A percentile compares a stretch with the other conserved stretches of the same genome.
These are phyloP conservation scores for Oryza longistaminata DNA, from an alignment of 176 grass and related monocot species.

Conservation along the genomic window DNA sequence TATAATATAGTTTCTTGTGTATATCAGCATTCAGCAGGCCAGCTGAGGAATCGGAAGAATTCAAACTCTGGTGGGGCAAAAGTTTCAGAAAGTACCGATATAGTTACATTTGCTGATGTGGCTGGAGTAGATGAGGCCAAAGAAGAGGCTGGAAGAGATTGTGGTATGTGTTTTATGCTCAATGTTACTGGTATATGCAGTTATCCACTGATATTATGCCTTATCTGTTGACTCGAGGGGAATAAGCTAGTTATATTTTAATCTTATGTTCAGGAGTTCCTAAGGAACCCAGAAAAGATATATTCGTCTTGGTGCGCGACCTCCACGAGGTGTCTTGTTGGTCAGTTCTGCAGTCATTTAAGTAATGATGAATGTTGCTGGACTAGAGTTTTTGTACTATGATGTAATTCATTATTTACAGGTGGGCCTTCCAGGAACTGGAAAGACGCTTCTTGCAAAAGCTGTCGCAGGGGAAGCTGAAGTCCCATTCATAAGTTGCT, in stretches of 20 bases:
- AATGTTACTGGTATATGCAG: slow-evolving; percentile 14
- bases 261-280: slow-evolving; percentile 70
- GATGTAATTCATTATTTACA: slow-evolving; percentile 48
- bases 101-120: slow-evolving; percentile 95
- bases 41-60: slow-evolving; percentile 81
- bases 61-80: slow-evolving; percentile 64
- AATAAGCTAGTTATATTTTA: slow-evolving; percentile 39
- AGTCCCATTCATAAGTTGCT: slow-evolving; percentile 99
- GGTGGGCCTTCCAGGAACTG: slow-evolving; percentile 97
- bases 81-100: slow-evolving; percentile 74
- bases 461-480: slow-evolving; percentile 99
- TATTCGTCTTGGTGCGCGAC: slow-evolving; percentile 90
- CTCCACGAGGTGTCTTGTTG: slow-evolving; percentile 99
- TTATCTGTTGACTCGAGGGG: slow-evolving; percentile 38
- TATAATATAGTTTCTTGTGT: slow-evolving; percentile 40
- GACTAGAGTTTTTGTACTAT: slow-evolving; percentile 7
- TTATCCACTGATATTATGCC: slow-evolving; percentile 8
- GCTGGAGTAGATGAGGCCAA: slow-evolving; percentile 99
- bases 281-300: slow-evolving; percentile 97
- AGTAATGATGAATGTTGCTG: slow-evolving; percentile 18
- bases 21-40: slow-evolving; percentile 84
- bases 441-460: slow-evolving; percentile 98
- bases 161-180: slow-evolving; percentile 62
- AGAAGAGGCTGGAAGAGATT: slow-evolving; percentile 99
- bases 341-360: slow-evolving; percentile 53